Evolutionary conservation across 2,329 filamentous ascomycete species (phyloP).

Genomic region (Sclerotinia subarctica): DNA sequence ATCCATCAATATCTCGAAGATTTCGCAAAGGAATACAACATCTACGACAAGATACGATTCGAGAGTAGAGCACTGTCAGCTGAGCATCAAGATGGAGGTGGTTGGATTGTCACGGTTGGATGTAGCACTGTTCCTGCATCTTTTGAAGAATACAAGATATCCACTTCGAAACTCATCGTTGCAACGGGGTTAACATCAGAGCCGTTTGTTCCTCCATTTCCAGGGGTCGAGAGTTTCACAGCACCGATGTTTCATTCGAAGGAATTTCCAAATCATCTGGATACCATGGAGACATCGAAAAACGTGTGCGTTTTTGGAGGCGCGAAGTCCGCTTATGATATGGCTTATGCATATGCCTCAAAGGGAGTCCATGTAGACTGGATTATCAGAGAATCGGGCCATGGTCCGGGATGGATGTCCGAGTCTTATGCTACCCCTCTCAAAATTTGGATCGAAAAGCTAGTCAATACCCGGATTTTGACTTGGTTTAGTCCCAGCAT

Average conservation of each 20-base stretch:
- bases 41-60: slow-evolving; percentile 49
- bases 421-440: slow-evolving; percentile 62
- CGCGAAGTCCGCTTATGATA: slow-evolving; percentile 64
- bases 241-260: slow-evolving; percentile 50
- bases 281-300: slow-evolving; percentile 44
- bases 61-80: slow-evolving; percentile 48
- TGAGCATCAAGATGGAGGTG: slow-evolving; percentile 43
- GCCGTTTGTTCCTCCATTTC: slow-evolving; percentile 47
- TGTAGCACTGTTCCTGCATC: background rate
- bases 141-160: slow-evolving; percentile 32
- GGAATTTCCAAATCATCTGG: slow-evolving; percentile 44
- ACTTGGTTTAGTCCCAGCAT: slow-evolving; percentile 74
- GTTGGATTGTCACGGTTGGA: slow-evolving; percentile 44
- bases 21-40: slow-evolving; percentile 52
- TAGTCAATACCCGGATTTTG: slow-evolving; percentile 63
- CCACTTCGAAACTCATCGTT: slow-evolving; percentile 49
- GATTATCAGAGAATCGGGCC: slow-evolving; percentile 55
- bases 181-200: slow-evolving; percentile 55
- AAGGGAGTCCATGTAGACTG: slow-evolving; percentile 56
- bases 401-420: slow-evolving; percentile 58
- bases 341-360: slow-evolving; percentile 58
- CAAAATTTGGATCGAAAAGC: slow-evolving; percentile 65
- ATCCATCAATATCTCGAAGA: slow-evolving; percentile 56
- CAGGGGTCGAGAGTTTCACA: slow-evolving; percentile 47
- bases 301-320: slow-evolving; percentile 57